Evolutionary conservation across 345 rosid species (phyloP), one percentile per base, ranked within the genome.

Genomic region (Syzygium jambos): DNA sequence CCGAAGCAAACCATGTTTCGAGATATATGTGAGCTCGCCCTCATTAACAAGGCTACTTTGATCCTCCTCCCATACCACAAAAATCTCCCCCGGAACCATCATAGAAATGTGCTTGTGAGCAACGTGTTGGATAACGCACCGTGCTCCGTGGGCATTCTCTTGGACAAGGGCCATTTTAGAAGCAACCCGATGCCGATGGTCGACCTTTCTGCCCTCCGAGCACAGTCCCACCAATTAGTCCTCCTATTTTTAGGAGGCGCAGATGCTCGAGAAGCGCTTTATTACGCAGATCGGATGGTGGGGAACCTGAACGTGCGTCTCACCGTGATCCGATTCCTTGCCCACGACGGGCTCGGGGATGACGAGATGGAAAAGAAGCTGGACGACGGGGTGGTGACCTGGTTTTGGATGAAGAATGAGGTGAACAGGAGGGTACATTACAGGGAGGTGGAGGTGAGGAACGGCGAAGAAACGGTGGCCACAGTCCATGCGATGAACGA

Each of bases 401-500:
- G 95, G 94, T 96, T 97, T 25, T 93, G 96, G 98, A 95, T 93
- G 65, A 94, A 93, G 88, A 95, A 95, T 68, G 98, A 94, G 86
- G 6, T 87, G 15, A 95, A 95, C 17, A 88, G 91, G 17, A 86
- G 95, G 77, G 95, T 96, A 51, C 84, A 52, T 16, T 97, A 94
- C 88, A 91, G 92, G 51, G 97, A 95, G 84, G 94, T 93, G 51
- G 93, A 93, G 56, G 98, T 95, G 68, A 90, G 87, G 68, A 92
- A 93, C 78, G 98, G 99, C 16, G 94, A 90, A 4, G 99, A 95
- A 83, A 94, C 98, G 0, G 15, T 92, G 17, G 91, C 95, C 11
- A 94, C 97, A 29, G 93, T 97, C 12, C 95, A 90, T 5, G 94
- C 94, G 0, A 89, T 95, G 91, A 91, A 93, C 5, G 91, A 89